Evolutionary conservation across 768 basidiomycete species (phyloP).

Genomic region (Vishniacozyma victoriae): DNA sequence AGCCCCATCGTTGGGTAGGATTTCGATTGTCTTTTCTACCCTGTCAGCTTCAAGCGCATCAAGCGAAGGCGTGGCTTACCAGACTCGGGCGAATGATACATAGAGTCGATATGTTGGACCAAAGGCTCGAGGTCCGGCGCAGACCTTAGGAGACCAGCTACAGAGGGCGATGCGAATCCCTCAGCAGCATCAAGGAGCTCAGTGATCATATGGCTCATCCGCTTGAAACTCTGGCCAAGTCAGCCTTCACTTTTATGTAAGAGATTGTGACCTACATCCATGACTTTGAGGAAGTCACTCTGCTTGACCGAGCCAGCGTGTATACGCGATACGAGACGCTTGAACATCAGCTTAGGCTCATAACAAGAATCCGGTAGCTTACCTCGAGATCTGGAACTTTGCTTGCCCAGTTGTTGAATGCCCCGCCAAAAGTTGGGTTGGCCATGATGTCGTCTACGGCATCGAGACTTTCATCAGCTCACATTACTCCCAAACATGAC

Average conservation of each 20-base stretch:
- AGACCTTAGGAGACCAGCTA: constrained; percentile 66
- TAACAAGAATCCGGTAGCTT: not conserved
- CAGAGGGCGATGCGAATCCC: constrained; percentile 68
- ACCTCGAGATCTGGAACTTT: constrained; percentile 64
- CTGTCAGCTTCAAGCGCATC: too few relatives aligned
- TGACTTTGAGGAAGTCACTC: constrained; percentile 77
- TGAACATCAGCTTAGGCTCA: constrained; percentile 48
- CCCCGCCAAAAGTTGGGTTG: constrained; percentile 67
- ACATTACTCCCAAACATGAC: not conserved
- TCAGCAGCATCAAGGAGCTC: constrained; percentile 62
- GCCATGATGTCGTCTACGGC: constrained; percentile 87
- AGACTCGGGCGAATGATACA: constrained; percentile 54
- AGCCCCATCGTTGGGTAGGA: constrained; percentile 76
- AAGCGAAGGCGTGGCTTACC: constrained; percentile 26
- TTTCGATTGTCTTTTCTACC: constrained; percentile 48
- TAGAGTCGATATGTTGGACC: constrained; percentile 64
- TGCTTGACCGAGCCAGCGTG: constrained; percentile 87
- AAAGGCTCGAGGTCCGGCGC: constrained; percentile 73
- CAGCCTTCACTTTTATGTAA: not conserved
- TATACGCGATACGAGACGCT: constrained; percentile 88
- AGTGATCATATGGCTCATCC: constrained; percentile 62
- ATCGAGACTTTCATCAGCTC: constrained; percentile 60
- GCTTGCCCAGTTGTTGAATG: constrained; percentile 70
- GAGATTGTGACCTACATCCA: constrained; percentile 56
- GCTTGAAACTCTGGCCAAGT: constrained; percentile 62